These are phyloP conservation scores for Galerina sulciceps DNA, from an alignment of 768 basidiomycete species.

Conservation along the genomic window DNA sequence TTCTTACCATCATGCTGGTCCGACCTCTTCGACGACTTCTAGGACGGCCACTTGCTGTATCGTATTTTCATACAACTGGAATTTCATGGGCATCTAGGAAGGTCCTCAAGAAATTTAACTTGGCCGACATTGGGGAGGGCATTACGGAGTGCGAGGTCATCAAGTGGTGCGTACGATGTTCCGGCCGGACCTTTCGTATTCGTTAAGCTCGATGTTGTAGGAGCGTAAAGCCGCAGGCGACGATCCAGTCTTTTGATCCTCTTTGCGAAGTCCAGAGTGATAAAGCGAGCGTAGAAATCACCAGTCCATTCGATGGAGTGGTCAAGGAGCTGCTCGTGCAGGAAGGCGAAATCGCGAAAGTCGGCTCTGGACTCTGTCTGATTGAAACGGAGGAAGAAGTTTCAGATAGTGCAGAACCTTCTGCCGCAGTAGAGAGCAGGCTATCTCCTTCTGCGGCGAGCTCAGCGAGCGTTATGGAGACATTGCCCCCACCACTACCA, in stretches of 20 bases:
- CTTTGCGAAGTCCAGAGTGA: constrained; percentile 89
- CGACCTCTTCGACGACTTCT: constrained; percentile 37
- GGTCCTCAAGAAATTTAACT: constrained; percentile 64
- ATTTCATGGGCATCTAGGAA: constrained; percentile 35
- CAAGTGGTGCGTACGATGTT: constrained; percentile 64
- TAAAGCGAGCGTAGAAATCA: constrained; percentile 92
- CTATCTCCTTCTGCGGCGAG: neutral
- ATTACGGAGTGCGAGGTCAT: constrained; percentile 92
- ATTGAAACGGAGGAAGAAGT: constrained; percentile 80
- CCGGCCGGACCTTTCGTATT: constrained; percentile 29
- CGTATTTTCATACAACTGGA: constrained; percentile 38
- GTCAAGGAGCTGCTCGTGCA: constrained; percentile 74
- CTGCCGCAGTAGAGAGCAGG: neutral
- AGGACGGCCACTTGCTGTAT: constrained; percentile 27
- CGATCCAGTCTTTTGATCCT: constrained; percentile 67
- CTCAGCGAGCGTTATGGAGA: constrained; percentile 3
- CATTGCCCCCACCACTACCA: constrained; percentile 11
- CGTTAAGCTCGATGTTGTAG: constrained; percentile 38
- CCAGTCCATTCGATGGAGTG: constrained; percentile 81
- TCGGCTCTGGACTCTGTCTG: constrained; percentile 75
- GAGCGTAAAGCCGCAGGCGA: constrained; percentile 59
- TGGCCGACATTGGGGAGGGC: constrained; percentile 89
- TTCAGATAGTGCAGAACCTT: constrained; percentile 20
- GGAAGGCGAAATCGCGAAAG: constrained; percentile 85
- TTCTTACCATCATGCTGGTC: constrained; percentile 34